Evolutionary conservation across 129 eudicot species (phyloP).

Genomic region (Artemisia tridentata): DNA sequence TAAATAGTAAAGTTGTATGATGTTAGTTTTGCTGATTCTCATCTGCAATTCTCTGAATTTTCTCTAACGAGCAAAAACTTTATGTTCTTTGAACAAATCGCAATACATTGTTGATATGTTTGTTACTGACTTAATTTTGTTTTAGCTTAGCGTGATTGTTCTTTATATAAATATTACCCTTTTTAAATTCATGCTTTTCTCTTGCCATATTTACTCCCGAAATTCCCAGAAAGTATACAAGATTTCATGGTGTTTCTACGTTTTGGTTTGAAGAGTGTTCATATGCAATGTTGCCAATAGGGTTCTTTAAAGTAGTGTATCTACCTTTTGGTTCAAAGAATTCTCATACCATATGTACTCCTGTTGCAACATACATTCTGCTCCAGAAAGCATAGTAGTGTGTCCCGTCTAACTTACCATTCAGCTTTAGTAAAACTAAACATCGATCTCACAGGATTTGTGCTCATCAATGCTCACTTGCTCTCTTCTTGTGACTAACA

Average conservation of each 20-base stretch:
- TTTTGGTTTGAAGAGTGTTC: too few species aligned
- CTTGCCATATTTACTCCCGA: not conserved
- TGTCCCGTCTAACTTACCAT: not conserved
- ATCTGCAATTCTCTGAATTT: slow-evolving; percentile 6
- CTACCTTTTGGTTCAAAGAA: too few species aligned
- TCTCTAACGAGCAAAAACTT: not conserved
- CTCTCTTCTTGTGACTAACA: too few species aligned
- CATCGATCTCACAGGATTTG: not conserved
- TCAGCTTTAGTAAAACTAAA: not conserved
- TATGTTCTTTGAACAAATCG: slow-evolving; percentile 18
- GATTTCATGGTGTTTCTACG: too few species aligned
- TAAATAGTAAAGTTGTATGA: not conserved
- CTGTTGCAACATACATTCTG: not conserved
- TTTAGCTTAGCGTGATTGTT: slow-evolving; percentile 1
- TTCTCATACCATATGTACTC: not conserved
- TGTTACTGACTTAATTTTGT: not conserved
- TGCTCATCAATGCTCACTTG: not conserved
- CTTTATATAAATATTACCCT: not conserved
- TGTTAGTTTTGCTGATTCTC: slow-evolving; percentile 9
- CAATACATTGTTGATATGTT: slow-evolving; percentile 10
- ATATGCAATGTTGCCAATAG: too few species aligned
- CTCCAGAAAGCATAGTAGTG: not conserved
- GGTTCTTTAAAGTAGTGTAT: too few species aligned
- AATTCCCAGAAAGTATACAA: too few species aligned
- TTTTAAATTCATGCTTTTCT: not conserved